Conservation (phyloP, 179 eudicot genomes). For the Amaranthus tricolor region DNA sequence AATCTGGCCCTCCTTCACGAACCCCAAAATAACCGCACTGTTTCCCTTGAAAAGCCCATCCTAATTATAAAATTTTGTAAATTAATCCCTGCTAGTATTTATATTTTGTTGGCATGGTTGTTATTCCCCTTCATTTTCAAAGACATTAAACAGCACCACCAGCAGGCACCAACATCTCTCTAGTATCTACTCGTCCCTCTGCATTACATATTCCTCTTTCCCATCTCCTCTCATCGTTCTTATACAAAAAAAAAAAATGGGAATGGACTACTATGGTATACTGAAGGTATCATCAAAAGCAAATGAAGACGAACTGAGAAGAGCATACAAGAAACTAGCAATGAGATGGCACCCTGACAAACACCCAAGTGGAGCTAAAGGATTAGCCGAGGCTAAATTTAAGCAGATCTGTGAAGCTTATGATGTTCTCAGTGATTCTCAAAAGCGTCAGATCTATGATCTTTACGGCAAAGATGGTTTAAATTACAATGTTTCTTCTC, state of each 20-base stretch:
- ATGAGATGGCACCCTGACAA: constrained; percentile 97
- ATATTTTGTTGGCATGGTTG: no score
- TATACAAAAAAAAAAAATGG: constrained; percentile 32
- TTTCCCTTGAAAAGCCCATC: constrained; percentile 8
- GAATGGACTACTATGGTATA: constrained; percentile 71
- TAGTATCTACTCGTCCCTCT: background rate
- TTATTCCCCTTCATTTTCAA: no score
- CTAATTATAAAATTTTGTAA: background rate
- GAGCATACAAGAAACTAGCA: constrained; percentile 71
- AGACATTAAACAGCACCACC: no score
- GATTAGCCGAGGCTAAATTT: constrained; percentile 69
- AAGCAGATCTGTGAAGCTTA: constrained; percentile 92
- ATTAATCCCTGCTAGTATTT: no score
- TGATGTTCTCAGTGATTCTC: constrained; percentile 64
- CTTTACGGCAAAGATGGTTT: constrained; percentile 64
- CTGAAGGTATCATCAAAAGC: constrained; percentile 53
- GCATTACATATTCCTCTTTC: background rate
- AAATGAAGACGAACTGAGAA: constrained; percentile 62
- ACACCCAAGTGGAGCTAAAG: constrained; percentile 42
- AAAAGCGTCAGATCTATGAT: constrained; percentile 82
- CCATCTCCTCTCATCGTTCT: background rate
- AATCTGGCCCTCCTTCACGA: constrained; percentile 24
- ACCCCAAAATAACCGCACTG: constrained; percentile 27
- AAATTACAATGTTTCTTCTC: constrained; percentile 31
- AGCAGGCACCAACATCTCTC: background rate